Conservation (phyloP, 2,329 filamentous ascomycete species). For the Cercospora berteroae region DNA sequence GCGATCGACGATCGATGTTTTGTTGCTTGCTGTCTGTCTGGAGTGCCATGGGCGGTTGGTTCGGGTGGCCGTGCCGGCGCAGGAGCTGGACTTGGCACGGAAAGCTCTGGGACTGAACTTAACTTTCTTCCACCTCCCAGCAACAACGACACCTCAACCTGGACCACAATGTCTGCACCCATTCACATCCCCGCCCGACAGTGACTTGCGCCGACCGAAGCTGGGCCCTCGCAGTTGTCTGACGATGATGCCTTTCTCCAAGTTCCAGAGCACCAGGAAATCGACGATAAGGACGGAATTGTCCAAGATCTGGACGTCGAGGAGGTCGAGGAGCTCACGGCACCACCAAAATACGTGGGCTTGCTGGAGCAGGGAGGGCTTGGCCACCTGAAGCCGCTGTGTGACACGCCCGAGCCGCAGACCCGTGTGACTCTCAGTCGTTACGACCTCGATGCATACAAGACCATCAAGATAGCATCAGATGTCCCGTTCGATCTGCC, state of each 20-base stretch:
- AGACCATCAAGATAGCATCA: neutral
- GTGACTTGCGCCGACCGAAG: neutral
- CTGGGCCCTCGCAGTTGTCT: neutral
- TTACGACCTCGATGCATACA: neutral
- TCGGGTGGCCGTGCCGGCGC: neutral
- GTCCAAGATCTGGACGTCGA: neutral
- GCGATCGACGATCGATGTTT: neutral
- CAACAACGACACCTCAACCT: neutral
- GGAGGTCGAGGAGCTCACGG: neutral
- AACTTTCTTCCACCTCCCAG: neutral
- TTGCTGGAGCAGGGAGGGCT: neutral
- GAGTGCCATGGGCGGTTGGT: neutral
- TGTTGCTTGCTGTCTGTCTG: neutral
- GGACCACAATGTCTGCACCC: neutral
- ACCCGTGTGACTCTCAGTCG: neutral
- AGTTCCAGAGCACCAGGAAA: neutral
- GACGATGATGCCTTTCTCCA: neutral
- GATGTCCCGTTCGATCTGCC: neutral
- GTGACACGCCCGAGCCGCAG: neutral
- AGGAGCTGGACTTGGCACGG: neutral
- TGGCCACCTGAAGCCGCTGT: neutral
- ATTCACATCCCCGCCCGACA: neutral
- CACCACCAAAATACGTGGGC: neutral
- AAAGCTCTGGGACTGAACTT: neutral
- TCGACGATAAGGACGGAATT: neutral